A percentile compares a stretch with the other conserved stretches of the same genome.
Conservation (phyloP, 2,329 filamentous ascomycete species). For the Cladobotryum mycophilum region DNA sequence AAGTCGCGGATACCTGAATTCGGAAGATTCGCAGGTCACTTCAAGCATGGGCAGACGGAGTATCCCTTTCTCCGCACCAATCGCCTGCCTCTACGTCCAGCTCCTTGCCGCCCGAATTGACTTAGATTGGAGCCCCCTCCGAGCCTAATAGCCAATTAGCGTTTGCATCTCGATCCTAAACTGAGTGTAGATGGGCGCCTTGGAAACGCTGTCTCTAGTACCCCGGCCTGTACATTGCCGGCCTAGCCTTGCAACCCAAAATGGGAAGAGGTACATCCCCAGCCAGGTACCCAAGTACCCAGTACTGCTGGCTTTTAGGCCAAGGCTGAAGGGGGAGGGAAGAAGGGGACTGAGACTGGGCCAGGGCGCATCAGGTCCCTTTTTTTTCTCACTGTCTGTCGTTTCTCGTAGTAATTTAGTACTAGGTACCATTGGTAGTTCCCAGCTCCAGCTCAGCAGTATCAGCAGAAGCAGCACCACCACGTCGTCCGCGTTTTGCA, state of each 20-base stretch:
- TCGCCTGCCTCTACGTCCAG: not conserved
- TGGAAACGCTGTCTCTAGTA: no score
- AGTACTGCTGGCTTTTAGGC: not conserved
- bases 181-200: no score
- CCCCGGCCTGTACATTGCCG: no score
- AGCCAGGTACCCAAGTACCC: no score
- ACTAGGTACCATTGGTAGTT: no score
- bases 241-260: not conserved
- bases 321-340: constrained; percentile 7
- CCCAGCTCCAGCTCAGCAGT: no score
- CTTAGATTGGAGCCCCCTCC: not conserved
- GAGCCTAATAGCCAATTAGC: constrained; percentile 1
- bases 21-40: not conserved
- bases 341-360: constrained; percentile 8
- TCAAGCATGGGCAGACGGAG: constrained; percentile 7
- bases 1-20: constrained; percentile 9
- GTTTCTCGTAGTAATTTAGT: no score
- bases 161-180: no score
- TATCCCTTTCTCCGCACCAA: constrained; percentile 9
- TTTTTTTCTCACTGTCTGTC: constrained; percentile 1
- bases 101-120: constrained; percentile 2
- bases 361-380: not conserved
- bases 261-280: not conserved
- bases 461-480: no score
- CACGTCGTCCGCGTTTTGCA: no score